Conservation (phyloP, 176 grass and related monocot species). For the Urochloa ruziziensis region DNA sequence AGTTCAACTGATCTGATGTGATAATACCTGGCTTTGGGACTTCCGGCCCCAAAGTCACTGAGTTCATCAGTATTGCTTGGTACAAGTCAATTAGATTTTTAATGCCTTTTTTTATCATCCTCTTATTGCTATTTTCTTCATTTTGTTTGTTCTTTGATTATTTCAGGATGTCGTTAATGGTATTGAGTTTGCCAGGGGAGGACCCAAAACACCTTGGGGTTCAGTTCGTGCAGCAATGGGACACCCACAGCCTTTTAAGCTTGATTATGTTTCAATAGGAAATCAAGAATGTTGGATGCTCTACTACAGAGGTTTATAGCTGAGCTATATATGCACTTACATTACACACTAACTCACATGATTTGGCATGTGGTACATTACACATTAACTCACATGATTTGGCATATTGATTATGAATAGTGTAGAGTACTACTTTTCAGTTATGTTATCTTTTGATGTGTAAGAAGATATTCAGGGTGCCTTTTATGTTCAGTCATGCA, state of each 20-base stretch:
- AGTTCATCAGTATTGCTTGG: not conserved
- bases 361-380: not conserved
- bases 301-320: constrained; percentile 74
- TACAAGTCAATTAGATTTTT: not conserved
- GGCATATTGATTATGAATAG: not conserved
- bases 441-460: not conserved
- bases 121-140: not conserved
- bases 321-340: not conserved
- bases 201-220: constrained; percentile 67
- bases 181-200: constrained; percentile 91
- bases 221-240: constrained; percentile 81
- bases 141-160: constrained; percentile 11
- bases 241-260: constrained; percentile 75
- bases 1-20: not conserved
- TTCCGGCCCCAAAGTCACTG: not conserved
- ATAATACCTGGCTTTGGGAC: not conserved
- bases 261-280: constrained; percentile 83
- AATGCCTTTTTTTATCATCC: not conserved
- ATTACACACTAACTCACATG: not conserved
- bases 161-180: constrained; percentile 75
- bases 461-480: not conserved
- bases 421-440: not conserved
- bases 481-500: not conserved
- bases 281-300: constrained; percentile 85
- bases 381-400: not conserved